A percentile compares a stretch with the other conserved stretches of the same genome.
phyloP scores from a whole-genome alignment of 2,329 filamentous ascomycete species.

The Verticillium zaregamsianum region DNA sequence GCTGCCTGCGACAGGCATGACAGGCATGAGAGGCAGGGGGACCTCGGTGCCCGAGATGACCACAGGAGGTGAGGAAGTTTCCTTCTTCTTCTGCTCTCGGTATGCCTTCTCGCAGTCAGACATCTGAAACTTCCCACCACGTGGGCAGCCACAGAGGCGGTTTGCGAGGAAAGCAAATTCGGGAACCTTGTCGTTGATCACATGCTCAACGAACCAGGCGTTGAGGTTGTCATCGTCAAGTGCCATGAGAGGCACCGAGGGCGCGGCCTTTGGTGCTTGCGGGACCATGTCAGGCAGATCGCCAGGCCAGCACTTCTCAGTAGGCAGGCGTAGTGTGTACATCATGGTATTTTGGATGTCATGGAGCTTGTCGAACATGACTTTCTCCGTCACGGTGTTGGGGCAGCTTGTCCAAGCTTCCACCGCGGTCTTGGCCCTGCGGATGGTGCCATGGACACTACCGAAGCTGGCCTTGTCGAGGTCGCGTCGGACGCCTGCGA shows the following conservation, averaged over 20 bases:
- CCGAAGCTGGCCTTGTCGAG: neutral
- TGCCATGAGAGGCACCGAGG: neutral
- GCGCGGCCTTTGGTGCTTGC: too few relatives aligned
- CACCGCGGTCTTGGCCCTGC: neutral
- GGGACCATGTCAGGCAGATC: neutral
- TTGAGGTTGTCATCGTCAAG: neutral
- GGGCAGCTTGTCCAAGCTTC: neutral
- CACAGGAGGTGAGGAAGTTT: neutral
- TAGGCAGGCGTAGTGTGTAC: neutral
- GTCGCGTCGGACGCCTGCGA: neutral
- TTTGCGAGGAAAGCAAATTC: neutral
- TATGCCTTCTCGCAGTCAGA: neutral
- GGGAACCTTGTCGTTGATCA: neutral
- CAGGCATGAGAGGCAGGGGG: neutral
- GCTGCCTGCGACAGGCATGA: too few relatives aligned
- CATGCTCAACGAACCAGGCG: neutral
- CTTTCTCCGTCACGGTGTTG: neutral
- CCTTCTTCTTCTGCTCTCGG: neutral
- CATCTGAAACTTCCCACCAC: neutral
- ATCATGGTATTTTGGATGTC: neutral
- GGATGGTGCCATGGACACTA: neutral
- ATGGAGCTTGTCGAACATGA: neutral
- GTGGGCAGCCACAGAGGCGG: neutral
- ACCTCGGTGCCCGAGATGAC: neutral
- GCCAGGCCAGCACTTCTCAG: neutral